These are phyloP conservation scores for Zelopaecilomyces penicillatus DNA, from an alignment of 2,329 filamentous ascomycete species.

Conservation along the genomic window DNA sequence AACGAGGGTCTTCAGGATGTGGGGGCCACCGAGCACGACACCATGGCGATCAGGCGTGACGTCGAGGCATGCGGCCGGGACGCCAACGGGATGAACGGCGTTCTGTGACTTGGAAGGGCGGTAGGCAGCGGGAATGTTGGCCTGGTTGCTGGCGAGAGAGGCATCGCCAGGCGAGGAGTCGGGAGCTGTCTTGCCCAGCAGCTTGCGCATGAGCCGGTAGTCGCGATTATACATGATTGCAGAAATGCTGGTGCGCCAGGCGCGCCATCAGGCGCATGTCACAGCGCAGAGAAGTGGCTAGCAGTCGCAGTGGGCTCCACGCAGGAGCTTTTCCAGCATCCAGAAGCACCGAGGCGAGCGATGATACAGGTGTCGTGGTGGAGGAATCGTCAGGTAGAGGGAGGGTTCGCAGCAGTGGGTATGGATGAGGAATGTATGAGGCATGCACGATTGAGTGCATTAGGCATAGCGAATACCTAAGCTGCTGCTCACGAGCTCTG, in stretches of 20 bases:
- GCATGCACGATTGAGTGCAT: too few relatives aligned
- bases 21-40: constrained; percentile 48
- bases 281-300: too few relatives aligned
- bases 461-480: too few relatives aligned
- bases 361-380: too few relatives aligned
- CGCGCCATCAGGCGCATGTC: constrained; percentile 24
- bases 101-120: constrained; percentile 50
- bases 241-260: constrained; percentile 17
- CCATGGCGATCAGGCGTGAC: constrained; percentile 47
- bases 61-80: constrained; percentile 50
- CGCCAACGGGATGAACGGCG: constrained; percentile 41
- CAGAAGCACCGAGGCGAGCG: too few relatives aligned
- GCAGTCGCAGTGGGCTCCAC: too few relatives aligned
- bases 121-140: constrained; percentile 28
- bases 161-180: constrained; percentile 38
- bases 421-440: too few relatives aligned
- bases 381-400: too few relatives aligned
- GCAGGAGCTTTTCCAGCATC: too few relatives aligned
- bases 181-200: constrained; percentile 45
- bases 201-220: constrained; percentile 51
- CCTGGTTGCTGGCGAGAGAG: constrained; percentile 36
- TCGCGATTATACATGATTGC: constrained; percentile 43
- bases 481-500: too few relatives aligned
- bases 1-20: constrained; percentile 52
- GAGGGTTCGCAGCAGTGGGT: too few relatives aligned